Evolutionary conservation across 164 flowering plant genomes (phyloP), one percentile per base, ranked within the genome.

Genomic region (Paratinospora sagittata): DNA sequence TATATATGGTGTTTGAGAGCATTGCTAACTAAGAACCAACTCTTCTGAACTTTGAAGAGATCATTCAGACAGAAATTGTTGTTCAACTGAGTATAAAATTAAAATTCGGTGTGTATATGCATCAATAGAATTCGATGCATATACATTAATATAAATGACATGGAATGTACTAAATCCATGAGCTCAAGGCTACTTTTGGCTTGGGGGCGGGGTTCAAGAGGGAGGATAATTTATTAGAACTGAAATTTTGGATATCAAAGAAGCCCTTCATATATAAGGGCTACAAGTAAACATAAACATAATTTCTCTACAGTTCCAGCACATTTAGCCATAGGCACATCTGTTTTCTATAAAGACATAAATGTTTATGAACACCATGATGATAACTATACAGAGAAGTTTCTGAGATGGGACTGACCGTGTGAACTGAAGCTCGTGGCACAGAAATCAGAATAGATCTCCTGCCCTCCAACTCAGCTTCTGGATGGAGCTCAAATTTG

Each of bases 351-450:
- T 67, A 36, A 68, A 68, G 23, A 57, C 3, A 36, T 36, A 61
- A 61, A 61, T 61, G 34, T 36, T 52, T 69, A 69, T 58, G 26
- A 33, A 69, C 26, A 23, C 47, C 33, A 55, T 24, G 47, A 55
- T 55, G 8, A 67, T 63, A 39, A 69, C 72, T 69, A 64, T 69
- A 57, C 49, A 58, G 27, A 58, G 64, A 69, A 57, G n/a, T 57
- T 34, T 69, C 16, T 69, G 41, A 69, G 47, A 55, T 61, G 63
- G 63, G 27, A 52, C 58, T 52, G 19, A 52, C 58, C 61, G 10
- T 55, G 0, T 19, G 23, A 23, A n/a, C 60, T 55, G 60, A 55
- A 55, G 60, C 23, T 55, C 24, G n/a, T 6, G n/a, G 60, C 60
- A 55, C 34, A 30, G 34, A 30, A 30, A 30, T 30, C 34, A 30